These are phyloP conservation scores for Camillea tinctor DNA, from an alignment of 2,329 filamentous ascomycete genomes.

Conservation along the genomic window DNA sequence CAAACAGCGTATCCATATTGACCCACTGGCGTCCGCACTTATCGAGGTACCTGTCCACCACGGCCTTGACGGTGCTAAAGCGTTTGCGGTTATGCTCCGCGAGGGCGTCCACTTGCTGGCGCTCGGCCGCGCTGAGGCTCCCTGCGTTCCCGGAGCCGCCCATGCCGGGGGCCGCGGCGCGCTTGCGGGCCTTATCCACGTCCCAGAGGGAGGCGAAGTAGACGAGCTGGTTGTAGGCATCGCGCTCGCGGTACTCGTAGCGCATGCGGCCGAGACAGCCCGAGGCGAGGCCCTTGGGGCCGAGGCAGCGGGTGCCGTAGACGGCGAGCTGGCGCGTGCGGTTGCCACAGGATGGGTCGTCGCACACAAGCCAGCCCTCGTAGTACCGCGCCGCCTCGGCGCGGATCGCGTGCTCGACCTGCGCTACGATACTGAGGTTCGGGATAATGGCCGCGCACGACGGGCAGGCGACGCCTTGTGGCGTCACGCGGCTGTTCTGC, in stretches of 20 bases:
- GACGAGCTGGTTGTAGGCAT: slow-evolving; percentile 90
- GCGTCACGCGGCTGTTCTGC: slow-evolving; percentile 55
- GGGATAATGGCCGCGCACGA: slow-evolving; percentile 65
- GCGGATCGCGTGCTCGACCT: slow-evolving; percentile 83
- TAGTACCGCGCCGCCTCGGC: slow-evolving; percentile 81
- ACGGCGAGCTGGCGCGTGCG: slow-evolving; percentile 91
- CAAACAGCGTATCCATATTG: slow-evolving; percentile 86
- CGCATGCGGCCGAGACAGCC: slow-evolving; percentile 86
- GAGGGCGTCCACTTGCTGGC: slow-evolving; percentile 66
- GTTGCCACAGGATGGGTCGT: slow-evolving; percentile 82
- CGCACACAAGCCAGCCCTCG: slow-evolving; percentile 86
- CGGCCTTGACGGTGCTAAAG: slow-evolving; percentile 72
- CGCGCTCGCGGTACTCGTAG: slow-evolving; percentile 85
- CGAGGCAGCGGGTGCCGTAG: slow-evolving; percentile 85
- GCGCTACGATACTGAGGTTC: slow-evolving; percentile 75
- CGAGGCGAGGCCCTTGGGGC: slow-evolving; percentile 77
- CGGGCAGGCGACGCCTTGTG: slow-evolving; percentile 73
- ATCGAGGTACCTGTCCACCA: slow-evolving; percentile 81
- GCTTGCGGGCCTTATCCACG: slow-evolving; percentile 72
- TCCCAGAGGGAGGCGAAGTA: slow-evolving; percentile 87
- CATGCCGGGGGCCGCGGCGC: slow-evolving; percentile 42
- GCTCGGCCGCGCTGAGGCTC: slow-evolving; percentile 50
- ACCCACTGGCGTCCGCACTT: slow-evolving; percentile 93
- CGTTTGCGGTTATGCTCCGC: slow-evolving; percentile 79
- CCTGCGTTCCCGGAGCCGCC: slow-evolving; percentile 25